Evolutionary conservation across 805 yeast genomes (phyloP), one percentile per base, ranked within the genome.

Genomic region (Ogataea wickerhamii): DNA sequence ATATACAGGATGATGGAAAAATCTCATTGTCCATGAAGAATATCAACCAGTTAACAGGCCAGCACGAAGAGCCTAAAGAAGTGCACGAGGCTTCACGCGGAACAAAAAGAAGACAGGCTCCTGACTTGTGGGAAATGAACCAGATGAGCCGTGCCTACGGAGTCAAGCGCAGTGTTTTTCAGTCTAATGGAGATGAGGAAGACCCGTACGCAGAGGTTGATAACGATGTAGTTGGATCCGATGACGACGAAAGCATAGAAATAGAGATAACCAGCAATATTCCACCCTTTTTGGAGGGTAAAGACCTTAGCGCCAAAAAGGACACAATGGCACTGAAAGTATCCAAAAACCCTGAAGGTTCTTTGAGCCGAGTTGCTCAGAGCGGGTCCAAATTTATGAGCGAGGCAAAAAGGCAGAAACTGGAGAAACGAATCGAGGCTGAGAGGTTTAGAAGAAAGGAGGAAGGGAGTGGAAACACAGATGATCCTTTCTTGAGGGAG

Each of bases 51-150:
- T 45, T 41, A 2, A 76, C 83, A 0, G 96, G 95, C 13, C 29
- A 18, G 28, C 45, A 32, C 12, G 14, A 28, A 5, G 30, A 8
- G 20, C 38, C 13, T 19, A 25, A 19, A 18, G 18, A 26, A 12
- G 36, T 29, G 18, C 26, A 16, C 36, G 6, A 44, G 32, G 21
- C 25, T 32, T 36, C 33, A 20, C 32, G 46, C 28, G 40, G 47
- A 16, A 66, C 60, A 44, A 63, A 70, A 43, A 69, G 85, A 36
- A 58, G 82, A 24, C 82, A 94, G 0, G 83, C 94, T 0, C 94
- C 94, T 0, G 98, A 89, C 60, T 63, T 87, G 39, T 89, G 96
- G 95, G 97, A 91, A 55, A 71, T 86, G 36, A 69, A 84, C 23
- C 96, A 89, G 55, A 63, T 89, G 31, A 84, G 49, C 29, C 53